Evolutionary conservation across 2,329 filamentous ascomycete species (phyloP).

Genomic region (Colletotrichum agaves): DNA sequence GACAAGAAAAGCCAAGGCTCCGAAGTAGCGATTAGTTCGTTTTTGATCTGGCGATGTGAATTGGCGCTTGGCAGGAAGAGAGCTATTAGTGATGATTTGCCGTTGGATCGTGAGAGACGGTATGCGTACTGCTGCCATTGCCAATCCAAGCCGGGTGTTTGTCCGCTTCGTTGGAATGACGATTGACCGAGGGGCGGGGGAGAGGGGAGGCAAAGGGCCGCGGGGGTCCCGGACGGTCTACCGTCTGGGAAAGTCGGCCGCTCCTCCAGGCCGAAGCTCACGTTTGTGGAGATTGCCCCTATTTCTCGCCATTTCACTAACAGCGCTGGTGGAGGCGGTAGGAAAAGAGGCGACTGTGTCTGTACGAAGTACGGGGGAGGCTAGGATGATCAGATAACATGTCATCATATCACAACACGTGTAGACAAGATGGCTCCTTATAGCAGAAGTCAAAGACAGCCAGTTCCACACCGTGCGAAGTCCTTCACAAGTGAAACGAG

Average conservation of each 20-base stretch:
- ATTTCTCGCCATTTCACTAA: conserved; percentile 28
- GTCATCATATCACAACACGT: no score
- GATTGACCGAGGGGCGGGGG: not conserved
- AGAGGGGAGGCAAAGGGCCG: not conserved
- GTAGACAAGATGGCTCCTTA: not conserved
- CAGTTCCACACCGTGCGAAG: not conserved
- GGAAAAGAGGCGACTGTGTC: conserved; percentile 1
- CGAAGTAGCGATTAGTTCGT: conserved; percentile 14
- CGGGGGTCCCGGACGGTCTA: conserved; percentile 34
- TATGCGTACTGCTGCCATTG: not conserved
- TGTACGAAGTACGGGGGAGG: not conserved
- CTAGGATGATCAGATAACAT: not conserved
- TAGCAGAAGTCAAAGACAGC: no score
- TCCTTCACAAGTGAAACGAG: conserved; percentile 35
- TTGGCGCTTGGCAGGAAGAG: not conserved
- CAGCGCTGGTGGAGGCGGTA: conserved; percentile 15
- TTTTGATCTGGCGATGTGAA: conserved; percentile 10
- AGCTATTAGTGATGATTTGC: conserved; percentile 1
- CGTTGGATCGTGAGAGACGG: conserved; percentile 1
- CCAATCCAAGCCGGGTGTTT: not conserved
- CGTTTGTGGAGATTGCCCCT: conserved; percentile 37
- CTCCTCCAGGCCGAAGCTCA: conserved; percentile 23
- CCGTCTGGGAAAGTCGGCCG: conserved; percentile 33
- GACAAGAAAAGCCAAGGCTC: conserved; percentile 33
- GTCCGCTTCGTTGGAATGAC: not conserved